Evolutionary conservation across 768 basidiomycete genomes (phyloP), one percentile per base, ranked within the genome.

Genomic region (Leccinellum rugosiceps): DNA sequence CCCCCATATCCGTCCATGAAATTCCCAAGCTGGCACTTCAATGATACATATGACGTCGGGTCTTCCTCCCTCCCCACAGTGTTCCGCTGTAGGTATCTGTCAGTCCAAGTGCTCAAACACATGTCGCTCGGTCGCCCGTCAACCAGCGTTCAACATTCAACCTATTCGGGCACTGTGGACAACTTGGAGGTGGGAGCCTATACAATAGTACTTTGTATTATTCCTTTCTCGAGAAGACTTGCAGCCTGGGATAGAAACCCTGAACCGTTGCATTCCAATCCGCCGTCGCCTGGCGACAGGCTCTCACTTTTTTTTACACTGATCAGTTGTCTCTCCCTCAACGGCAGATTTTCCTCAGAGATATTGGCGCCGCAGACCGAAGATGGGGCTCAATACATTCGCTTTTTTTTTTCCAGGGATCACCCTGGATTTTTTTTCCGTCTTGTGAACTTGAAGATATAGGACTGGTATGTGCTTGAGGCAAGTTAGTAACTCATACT

Each of bases 11-110:
- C 47, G 48, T 44, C 34, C 6, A 25, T 35, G 4, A 44, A 53
- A 43, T 62, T 58, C 45, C 56, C 60, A 62, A n/a, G 30, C 23
- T 43, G 41, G 50, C 47, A 32, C 11, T 50, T 41, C 38, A 41
- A 38, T 9, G 53, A 30, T 34, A 43, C 35, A 32, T 11, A 21
- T 44, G 43, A 35, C 46, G 32, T 46, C 54, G 54, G 31, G 19
- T 28, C 51, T 5, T 1, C 32, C 19, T 19, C 19, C 19, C 38
- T 46, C 15, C 15, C 28, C 52, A 9, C 50, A 21, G 25, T 31
- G 23, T 23, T 45, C 23, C 44, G 44, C 21, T 23, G 17, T 48
- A 26, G 15, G 23, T 11, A 55, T 41, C 28, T 31, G 55, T 44
- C 43, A 45, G 19, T 6, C 3, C 28, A 31, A 30, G 17, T 32